Percentiles rank a stretch among this genome's conserved stretches.
phyloP scores from a whole-genome alignment of 805 yeast genomes.

The Starmerella apicola region DNA sequence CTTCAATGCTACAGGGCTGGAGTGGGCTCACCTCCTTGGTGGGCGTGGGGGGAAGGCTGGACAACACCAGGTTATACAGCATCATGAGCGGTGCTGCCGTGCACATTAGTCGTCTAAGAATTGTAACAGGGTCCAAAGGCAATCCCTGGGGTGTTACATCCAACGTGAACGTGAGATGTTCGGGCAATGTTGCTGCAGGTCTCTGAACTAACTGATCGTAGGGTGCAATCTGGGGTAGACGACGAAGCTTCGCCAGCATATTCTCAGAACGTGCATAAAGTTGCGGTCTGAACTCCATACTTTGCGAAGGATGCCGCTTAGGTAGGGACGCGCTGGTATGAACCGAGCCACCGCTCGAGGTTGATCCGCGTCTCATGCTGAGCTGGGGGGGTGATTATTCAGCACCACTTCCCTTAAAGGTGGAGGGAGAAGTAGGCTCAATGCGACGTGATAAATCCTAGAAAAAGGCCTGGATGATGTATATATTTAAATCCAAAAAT shows the following conservation, averaged over 20 bases:
- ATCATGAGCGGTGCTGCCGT: slow-evolving; percentile 88
- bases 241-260: slow-evolving; percentile 43
- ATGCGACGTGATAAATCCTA: too few species aligned
- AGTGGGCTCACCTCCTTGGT: slow-evolving; percentile 15
- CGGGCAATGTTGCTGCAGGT: slow-evolving; percentile 17
- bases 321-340: slow-evolving; percentile 1
- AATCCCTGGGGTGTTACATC: slow-evolving; percentile 44
- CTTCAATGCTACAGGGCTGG: slow-evolving; percentile 47
- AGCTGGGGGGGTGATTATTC: too few species aligned
- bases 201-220: slow-evolving; percentile 44
- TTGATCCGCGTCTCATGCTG: slow-evolving; percentile 13
- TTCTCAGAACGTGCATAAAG: slow-evolving; percentile 53
- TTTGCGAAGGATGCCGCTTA: slow-evolving; percentile 19
- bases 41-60: neutral
- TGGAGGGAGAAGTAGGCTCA: too few species aligned
- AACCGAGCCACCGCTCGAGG: slow-evolving; percentile 13
- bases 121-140: slow-evolving; percentile 82
- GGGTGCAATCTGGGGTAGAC: slow-evolving; percentile 56
- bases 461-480: too few species aligned
- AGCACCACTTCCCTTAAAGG: too few species aligned
- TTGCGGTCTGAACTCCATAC: slow-evolving; percentile 42
- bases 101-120: slow-evolving; percentile 75
- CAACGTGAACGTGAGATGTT: slow-evolving; percentile 31
- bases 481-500: too few species aligned
- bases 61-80: slow-evolving; percentile 52